Evolutionary conservation across 2,329 filamentous ascomycete species (phyloP).

Genomic region (Chaetothyriales sp.): DNA sequence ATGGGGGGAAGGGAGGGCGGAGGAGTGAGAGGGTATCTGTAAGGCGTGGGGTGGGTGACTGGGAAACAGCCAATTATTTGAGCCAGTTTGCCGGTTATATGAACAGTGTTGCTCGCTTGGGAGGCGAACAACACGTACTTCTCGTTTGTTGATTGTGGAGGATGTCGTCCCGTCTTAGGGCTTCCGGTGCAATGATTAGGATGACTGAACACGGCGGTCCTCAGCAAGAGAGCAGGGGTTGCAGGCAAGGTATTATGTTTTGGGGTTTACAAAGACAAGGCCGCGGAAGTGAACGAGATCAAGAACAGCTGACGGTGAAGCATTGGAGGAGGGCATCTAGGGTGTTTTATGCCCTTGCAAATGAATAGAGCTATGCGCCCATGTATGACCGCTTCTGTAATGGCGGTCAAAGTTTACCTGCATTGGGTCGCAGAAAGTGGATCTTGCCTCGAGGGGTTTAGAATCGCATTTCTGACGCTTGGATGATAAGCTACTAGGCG

Average conservation of each 20-base stretch:
- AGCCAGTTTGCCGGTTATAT: not conserved
- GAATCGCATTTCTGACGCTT: not conserved
- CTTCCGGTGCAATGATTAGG: too few relatives aligned
- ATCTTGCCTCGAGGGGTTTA: too few relatives aligned
- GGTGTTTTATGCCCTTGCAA: not conserved
- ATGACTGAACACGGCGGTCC: too few relatives aligned
- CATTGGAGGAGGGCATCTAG: not conserved
- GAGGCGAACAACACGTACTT: not conserved
- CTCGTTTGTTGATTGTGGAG: not conserved
- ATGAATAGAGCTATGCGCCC: not conserved
- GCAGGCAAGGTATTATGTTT: not conserved
- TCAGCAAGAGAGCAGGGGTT: too few relatives aligned
- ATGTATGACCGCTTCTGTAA: not conserved
- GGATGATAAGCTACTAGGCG: not conserved
- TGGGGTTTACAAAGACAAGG: not conserved
- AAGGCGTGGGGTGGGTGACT: not conserved
- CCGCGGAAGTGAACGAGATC: too few relatives aligned
- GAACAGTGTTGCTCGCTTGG: not conserved
- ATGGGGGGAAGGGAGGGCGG: not conserved
- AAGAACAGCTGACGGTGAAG: not conserved
- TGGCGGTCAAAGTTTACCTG: not conserved
- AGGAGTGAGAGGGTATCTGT: not conserved
- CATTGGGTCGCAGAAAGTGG: not conserved
- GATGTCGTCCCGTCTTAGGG: too few relatives aligned
- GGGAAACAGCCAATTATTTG: not conserved